These are phyloP conservation scores for Phtheirospermum japonicum DNA, from an alignment of 257 asterid species.

Conservation along the genomic window DNA sequence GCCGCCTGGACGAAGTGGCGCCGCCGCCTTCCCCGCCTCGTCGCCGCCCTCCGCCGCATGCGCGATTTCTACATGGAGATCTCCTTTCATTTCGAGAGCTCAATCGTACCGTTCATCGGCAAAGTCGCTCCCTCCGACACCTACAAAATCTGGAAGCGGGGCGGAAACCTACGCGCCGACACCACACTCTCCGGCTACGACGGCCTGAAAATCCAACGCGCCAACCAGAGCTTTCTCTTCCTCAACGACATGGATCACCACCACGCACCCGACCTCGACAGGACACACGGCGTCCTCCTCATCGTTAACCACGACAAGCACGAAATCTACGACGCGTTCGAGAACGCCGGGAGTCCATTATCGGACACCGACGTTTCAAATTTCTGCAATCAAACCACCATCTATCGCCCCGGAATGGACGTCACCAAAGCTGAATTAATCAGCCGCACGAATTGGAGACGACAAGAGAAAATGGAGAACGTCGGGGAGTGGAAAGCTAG, in stretches of 20 bases:
- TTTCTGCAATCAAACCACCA: conserved; percentile 62
- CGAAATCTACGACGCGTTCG: conserved; percentile 62
- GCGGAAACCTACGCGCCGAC: conserved; percentile 83
- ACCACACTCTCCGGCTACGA: conserved; percentile 84
- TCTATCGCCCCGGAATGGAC: conserved; percentile 88
- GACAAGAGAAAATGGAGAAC: conserved; percentile 61
- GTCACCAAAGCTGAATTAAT: conserved; percentile 72
- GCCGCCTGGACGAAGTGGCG: conserved; percentile 89
- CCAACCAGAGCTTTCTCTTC: conserved; percentile 78
- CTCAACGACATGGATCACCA: conserved; percentile 45
- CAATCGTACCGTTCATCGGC: conserved; percentile 80
- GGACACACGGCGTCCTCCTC: conserved; percentile 59
- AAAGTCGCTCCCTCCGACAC: conserved; percentile 93
- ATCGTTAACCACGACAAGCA: conserved; percentile 72
- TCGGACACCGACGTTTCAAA: conserved; percentile 50
- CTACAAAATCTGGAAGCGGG: conserved; percentile 89
- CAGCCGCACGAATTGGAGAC: conserved; percentile 79
- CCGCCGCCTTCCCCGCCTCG: conserved; percentile 75
- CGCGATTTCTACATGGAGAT: conserved; percentile 97
- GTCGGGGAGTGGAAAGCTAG: conserved; percentile 86
- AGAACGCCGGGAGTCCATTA: conserved; percentile 55
- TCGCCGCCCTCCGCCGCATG: conserved; percentile 79
- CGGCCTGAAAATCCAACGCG: conserved; percentile 83
- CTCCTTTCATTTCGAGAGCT: conserved; percentile 85
- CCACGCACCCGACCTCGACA: conserved; percentile 27